These are phyloP conservation scores for Phytophthora constricta DNA, from an alignment of 352 stramenopile species.

Conservation along the genomic window DNA sequence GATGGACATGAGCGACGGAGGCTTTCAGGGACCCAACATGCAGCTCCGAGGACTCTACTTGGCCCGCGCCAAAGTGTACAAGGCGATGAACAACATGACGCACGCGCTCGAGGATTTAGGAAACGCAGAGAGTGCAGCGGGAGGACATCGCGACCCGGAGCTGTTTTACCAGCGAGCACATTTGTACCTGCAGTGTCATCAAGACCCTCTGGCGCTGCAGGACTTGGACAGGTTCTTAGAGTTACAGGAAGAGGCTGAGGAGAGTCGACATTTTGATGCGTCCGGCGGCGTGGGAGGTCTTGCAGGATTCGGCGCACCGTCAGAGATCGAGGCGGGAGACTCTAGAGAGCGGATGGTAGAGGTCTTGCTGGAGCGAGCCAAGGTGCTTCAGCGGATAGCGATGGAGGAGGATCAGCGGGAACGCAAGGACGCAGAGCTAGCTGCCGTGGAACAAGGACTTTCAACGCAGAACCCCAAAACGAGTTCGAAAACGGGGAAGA, in stretches of 20 bases:
- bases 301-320: slow-evolving; percentile 31
- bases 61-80: slow-evolving; percentile 58
- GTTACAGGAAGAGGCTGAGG: slow-evolving; percentile 58
- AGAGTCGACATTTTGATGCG: slow-evolving; percentile 44
- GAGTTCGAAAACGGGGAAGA: slow-evolving; percentile 11
- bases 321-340: slow-evolving; percentile 30
- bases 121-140: slow-evolving; percentile 45
- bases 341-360: slow-evolving; percentile 47
- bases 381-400: slow-evolving; percentile 60
- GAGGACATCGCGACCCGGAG: slow-evolving; percentile 60
- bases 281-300: slow-evolving; percentile 41
- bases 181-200: slow-evolving; percentile 54
- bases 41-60: slow-evolving; percentile 60
- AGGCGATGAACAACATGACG: slow-evolving; percentile 59
- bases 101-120: slow-evolving; percentile 63
- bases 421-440: slow-evolving; percentile 53
- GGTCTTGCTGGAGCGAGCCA: slow-evolving; percentile 63
- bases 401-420: slow-evolving; percentile 54
- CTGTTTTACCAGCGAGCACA: slow-evolving; percentile 69
- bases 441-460: slow-evolving; percentile 55
- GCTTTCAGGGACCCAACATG: slow-evolving; percentile 21
- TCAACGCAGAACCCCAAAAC: slow-evolving; percentile 3
- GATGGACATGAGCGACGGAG: slow-evolving; percentile 30
- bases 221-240: slow-evolving; percentile 79
- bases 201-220: slow-evolving; percentile 50